These are phyloP conservation scores for Phytophthora cajani DNA, from an alignment of 352 stramenopile species.

Conservation along the genomic window DNA sequence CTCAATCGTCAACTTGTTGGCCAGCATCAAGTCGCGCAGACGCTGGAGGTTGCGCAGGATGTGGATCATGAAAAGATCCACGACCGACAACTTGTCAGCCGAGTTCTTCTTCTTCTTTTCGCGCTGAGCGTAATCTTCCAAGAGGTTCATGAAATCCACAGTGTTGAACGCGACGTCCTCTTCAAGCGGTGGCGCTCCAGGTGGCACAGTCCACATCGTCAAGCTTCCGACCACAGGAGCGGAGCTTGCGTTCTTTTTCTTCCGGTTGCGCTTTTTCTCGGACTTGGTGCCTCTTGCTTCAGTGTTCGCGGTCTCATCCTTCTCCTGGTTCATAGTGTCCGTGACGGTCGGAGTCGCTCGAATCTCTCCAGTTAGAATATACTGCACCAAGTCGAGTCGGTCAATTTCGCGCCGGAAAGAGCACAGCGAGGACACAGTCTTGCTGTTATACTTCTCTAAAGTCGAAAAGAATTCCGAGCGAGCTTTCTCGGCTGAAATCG, in stretches of 20 bases:
- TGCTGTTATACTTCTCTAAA: slow-evolving; percentile 19
- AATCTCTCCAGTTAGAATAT: slow-evolving; percentile 35
- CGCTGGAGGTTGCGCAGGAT: slow-evolving; percentile 27
- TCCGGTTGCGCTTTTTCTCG: slow-evolving; percentile 14
- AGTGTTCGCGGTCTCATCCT: background rate
- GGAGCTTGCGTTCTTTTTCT: background rate
- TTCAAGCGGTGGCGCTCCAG: slow-evolving; percentile 17
- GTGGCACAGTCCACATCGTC: slow-evolving; percentile 36
- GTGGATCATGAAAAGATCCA: slow-evolving; percentile 39
- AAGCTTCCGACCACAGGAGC: slow-evolving; percentile 24
- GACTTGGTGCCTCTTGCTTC: background rate
- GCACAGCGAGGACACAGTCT: background rate
- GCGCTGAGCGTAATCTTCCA: slow-evolving; percentile 13
- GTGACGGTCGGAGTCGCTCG: slow-evolving; percentile 4
- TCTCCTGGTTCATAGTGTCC: slow-evolving; percentile 11
- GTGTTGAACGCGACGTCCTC: slow-evolving; percentile 28
- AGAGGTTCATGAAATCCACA: slow-evolving; percentile 22
- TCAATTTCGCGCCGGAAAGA: slow-evolving; percentile 35
- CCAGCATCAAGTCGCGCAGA: slow-evolving; percentile 20
- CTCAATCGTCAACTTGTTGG: slow-evolving; percentile 26
- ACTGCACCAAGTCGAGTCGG: slow-evolving; percentile 25
- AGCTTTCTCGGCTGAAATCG: slow-evolving; percentile 30
- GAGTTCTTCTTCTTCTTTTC: slow-evolving; percentile 10
- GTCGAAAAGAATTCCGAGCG: slow-evolving; percentile 26
- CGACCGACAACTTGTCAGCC: slow-evolving; percentile 16